Evolutionary conservation across 2,329 filamentous ascomycete species (phyloP).

Genomic region (Raffaelea arxii): DNA sequence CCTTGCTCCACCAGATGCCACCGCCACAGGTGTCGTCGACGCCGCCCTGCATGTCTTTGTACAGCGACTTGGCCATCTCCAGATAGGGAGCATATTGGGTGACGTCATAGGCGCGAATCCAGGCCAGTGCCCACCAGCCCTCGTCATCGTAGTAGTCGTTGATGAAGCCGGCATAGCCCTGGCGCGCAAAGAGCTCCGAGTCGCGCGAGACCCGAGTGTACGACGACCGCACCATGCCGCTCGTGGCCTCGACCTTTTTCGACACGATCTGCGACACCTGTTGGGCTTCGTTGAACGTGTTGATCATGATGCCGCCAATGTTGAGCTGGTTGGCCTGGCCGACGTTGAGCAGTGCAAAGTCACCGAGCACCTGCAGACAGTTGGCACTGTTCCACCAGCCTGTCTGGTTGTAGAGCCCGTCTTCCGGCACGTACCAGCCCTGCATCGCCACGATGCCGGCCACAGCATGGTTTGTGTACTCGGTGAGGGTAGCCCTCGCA

Average conservation of each 20-base stretch:
- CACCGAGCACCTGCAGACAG: slow-evolving; percentile 50
- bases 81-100: slow-evolving; percentile 37
- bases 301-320: slow-evolving; percentile 29
- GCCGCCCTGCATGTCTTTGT: slow-evolving; percentile 43
- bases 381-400: slow-evolving; percentile 73
- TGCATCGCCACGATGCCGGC: slow-evolving; percentile 37
- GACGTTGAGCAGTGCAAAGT: slow-evolving; percentile 33
- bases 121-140: slow-evolving; percentile 53
- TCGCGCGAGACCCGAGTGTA: slow-evolving; percentile 21
- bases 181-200: neutral
- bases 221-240: slow-evolving; percentile 26
- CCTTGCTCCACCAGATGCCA: slow-evolving; percentile 49
- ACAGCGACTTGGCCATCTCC: slow-evolving; percentile 39
- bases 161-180: slow-evolving; percentile 34
- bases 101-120: slow-evolving; percentile 45
- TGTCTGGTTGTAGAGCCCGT: slow-evolving; percentile 53
- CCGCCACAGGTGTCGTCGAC: slow-evolving; percentile 33
- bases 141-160: slow-evolving; percentile 53
- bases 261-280: slow-evolving; percentile 24
- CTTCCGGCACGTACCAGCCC: slow-evolving; percentile 47
- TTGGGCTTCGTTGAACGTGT: slow-evolving; percentile 37
- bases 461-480: slow-evolving; percentile 24
- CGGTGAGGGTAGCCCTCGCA: neutral
- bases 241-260: slow-evolving; percentile 25
- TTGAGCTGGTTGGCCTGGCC: slow-evolving; percentile 25